These are phyloP conservation scores for Candida sp. DNA, from an alignment of 1,139 yeast species.

Conservation along the genomic window DNA sequence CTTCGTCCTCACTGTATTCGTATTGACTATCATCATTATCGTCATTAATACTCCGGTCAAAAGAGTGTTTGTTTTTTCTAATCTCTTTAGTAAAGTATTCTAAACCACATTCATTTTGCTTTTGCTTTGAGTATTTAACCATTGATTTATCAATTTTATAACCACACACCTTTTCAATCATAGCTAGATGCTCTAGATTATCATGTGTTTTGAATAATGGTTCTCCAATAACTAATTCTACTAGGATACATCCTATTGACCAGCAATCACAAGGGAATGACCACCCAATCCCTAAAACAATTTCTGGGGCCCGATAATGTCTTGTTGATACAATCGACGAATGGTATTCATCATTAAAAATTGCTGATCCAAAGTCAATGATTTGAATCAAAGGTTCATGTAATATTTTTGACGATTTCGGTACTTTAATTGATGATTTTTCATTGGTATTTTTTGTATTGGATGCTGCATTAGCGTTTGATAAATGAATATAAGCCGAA, in stretches of 20 bases:
- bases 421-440: slow-evolving; percentile 19
- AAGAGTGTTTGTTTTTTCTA: slow-evolving; percentile 5
- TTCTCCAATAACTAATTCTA: slow-evolving; percentile 92
- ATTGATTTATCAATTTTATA: slow-evolving; percentile 34
- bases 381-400: slow-evolving; percentile 80
- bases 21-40: slow-evolving; percentile 5
- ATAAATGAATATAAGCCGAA: slow-evolving; percentile 25
- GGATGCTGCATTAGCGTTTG: slow-evolving; percentile 8
- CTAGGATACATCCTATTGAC: slow-evolving; percentile 94
- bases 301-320: slow-evolving; percentile 97
- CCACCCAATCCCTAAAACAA: slow-evolving; percentile 92
- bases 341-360: slow-evolving; percentile 92
- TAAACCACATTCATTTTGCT: slow-evolving; percentile 42
- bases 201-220: slow-evolving; percentile 95
- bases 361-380: slow-evolving; percentile 95
- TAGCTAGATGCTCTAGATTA: slow-evolving; percentile 88
- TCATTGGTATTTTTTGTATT: slow-evolving; percentile 12
- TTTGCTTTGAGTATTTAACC: slow-evolving; percentile 32
- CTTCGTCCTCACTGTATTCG: neutral
- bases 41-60: slow-evolving; percentile 3
- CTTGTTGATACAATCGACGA: slow-evolving; percentile 90
- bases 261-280: slow-evolving; percentile 91
- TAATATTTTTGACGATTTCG: slow-evolving; percentile 49
- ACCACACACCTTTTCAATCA: slow-evolving; percentile 82
- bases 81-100: slow-evolving; percentile 33